Evolutionary conservation across 495 filamentous ascomycete species (phyloP), one percentile per base, ranked within the genome.

Genomic region (Penicillium odoratum): DNA sequence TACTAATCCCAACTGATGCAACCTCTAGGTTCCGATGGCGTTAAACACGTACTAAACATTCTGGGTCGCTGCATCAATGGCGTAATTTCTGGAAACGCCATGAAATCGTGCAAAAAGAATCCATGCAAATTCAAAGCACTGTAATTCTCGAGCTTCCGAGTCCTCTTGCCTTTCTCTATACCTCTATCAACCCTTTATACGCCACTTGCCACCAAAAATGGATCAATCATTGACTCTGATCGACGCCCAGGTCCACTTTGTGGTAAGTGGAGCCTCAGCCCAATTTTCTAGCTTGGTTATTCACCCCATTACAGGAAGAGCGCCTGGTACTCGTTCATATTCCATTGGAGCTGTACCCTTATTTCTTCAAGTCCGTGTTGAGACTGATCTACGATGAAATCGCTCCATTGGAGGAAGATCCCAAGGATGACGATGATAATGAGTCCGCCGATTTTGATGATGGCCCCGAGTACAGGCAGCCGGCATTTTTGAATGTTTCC

Each of bases 401-500:
- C 26, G 53, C 70, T 30, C 63, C 74, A 0, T 66, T 74, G 31
- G 65, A 76, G 40, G 28, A 45, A 13, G 28, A 33, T 8, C 28
- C 43, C 15, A 29, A 57, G 46, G 25, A 58, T 5, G 46, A 61
- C 13, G 61, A 67, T n/a, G 55, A 75, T 15, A 60, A 67, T n/a
- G 55, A 75, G 8, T 16, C 42, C 4, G 50, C 55, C 9, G 50
- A 58, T 3, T 18, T 50, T 9, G 66, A 77, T 33, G 51, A 69
- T 63, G 69, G 67, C 30, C 62, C 69, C 21, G 68, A 66, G 16
- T 75, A 80, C 65, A 75, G 74, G 5, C 69, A 63, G 58, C 87
- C 91, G 65, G 86, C 87, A 40, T 98, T 98, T 70, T 79, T 96
- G 59, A 98, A 98, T 70, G 86, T 98, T 64, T 93, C 89, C 42